Evolutionary conservation across 2,329 filamentous ascomycete species (phyloP).

Genomic region (Trichoderma atrobrunneum): DNA sequence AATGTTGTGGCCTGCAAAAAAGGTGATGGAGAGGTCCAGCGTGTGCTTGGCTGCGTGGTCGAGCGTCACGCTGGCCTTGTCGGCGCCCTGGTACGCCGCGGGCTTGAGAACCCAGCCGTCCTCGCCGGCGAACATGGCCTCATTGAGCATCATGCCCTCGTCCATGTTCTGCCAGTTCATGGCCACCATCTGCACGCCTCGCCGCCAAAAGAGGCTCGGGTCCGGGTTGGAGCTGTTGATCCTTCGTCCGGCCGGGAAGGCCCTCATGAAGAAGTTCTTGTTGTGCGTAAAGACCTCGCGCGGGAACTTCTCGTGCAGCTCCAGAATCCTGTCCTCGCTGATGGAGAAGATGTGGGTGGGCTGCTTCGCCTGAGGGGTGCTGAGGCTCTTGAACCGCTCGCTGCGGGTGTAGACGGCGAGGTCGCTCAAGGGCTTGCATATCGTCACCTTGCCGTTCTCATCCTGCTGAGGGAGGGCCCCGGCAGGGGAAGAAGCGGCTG

Average conservation of each 20-base stretch:
- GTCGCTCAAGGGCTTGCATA: constrained; percentile 68
- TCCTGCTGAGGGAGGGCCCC: constrained; percentile 19
- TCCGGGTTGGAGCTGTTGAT: constrained; percentile 93
- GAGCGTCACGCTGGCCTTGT: constrained; percentile 40
- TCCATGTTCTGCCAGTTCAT: constrained; percentile 97
- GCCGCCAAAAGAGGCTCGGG: constrained; percentile 85
- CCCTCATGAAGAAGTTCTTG: constrained; percentile 80
- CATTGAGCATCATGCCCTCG: constrained; percentile 92
- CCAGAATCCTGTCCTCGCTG: constrained; percentile 71
- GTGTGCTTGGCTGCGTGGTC: constrained; percentile 48
- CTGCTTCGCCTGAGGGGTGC: constrained; percentile 59
- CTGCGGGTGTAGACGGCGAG: constrained; percentile 85
- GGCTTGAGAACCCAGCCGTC: constrained; percentile 86
- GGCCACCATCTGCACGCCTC: constrained; percentile 95
- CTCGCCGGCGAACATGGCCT: constrained; percentile 91
- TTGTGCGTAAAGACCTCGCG: constrained; percentile 85
- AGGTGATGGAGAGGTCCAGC: constrained; percentile 66
- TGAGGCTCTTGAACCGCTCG: constrained; percentile 73
- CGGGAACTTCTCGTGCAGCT: constrained; percentile 58
- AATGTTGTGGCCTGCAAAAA: constrained; percentile 75
- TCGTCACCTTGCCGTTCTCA: constrained; percentile 49
- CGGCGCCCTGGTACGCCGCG: constrained; percentile 60
- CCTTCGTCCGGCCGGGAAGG: constrained; percentile 78
- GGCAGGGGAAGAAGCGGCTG: constrained; percentile 3
- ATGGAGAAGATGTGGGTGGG: constrained; percentile 81